Evolutionary conservation across 140 eudicot genomes (phyloP).

Genomic region (Erigeron philadelphicus): DNA sequence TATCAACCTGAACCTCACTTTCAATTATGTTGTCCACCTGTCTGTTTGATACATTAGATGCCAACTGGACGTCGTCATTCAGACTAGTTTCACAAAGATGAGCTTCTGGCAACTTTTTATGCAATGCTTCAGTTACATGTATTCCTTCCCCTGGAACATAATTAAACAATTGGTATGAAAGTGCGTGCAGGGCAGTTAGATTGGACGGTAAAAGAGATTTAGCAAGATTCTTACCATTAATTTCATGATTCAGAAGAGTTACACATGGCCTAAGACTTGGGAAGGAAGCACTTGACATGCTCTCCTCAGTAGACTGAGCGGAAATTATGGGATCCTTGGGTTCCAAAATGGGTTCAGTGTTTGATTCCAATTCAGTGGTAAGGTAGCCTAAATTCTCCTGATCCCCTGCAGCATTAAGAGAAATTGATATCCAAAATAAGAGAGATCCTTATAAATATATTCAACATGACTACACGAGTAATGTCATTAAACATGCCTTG

Average conservation of each 20-base stretch:
- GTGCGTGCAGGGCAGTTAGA: background rate
- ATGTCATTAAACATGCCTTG: slow-evolving; percentile 26
- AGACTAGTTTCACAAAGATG: slow-evolving; percentile 5
- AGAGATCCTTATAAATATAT: background rate
- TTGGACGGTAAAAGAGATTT: slow-evolving; percentile 16
- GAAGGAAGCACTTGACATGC: slow-evolving; percentile 16
- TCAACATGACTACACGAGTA: background rate
- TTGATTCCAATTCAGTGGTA: slow-evolving; percentile 24
- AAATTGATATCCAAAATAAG: background rate
- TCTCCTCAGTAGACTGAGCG: slow-evolving; percentile 17
- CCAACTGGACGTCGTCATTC: slow-evolving; percentile 10
- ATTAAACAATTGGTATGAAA: slow-evolving; percentile 3
- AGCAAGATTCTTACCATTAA: slow-evolving; percentile 26
- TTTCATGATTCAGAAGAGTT: slow-evolving; percentile 27
- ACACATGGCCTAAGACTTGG: slow-evolving; percentile 39
- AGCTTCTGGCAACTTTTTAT: slow-evolving; percentile 27
- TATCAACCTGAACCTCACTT: slow-evolving; percentile 26
- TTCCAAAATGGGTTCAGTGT: slow-evolving; percentile 21
- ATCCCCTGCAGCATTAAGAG: slow-evolving; percentile 18
- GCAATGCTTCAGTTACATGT: slow-evolving; percentile 27
- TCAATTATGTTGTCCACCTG: slow-evolving; percentile 22
- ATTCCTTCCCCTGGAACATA: slow-evolving; percentile 33
- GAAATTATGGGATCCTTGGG: slow-evolving; percentile 13
- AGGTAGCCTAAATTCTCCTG: slow-evolving; percentile 24
- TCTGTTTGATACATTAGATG: slow-evolving; percentile 15